These are phyloP conservation scores for Yamadazyma insecticola DNA, from an alignment of 805 yeast species.

Conservation along the genomic window DNA sequence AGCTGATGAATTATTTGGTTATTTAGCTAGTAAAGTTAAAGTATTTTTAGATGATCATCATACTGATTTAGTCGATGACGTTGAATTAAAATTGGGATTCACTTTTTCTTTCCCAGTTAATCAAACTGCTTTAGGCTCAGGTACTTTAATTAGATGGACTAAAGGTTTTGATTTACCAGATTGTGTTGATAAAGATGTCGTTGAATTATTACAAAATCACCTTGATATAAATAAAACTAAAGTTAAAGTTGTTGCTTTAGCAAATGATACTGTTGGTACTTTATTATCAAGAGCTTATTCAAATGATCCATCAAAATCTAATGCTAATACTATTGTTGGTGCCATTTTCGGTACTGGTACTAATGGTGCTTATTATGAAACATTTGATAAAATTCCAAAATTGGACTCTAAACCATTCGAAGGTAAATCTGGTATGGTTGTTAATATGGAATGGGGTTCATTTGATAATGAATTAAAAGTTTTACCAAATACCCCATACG, in stretches of 20 bases:
- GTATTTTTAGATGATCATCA: constrained; percentile 68
- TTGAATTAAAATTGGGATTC: constrained; percentile 71
- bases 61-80: constrained; percentile 27
- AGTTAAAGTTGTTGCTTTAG: constrained; percentile 77
- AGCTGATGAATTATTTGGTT: constrained; percentile 64
- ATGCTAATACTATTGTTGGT: constrained; percentile 78
- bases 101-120: constrained; percentile 92
- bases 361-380: constrained; percentile 90
- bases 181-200: constrained; percentile 81
- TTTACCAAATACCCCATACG: constrained; percentile 78
- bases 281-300: constrained; percentile 83
- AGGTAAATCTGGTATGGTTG: constrained; percentile 57
- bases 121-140: constrained; percentile 75
- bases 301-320: constrained; percentile 54
- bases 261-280: constrained; percentile 96
- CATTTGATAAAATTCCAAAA: constrained; percentile 68
- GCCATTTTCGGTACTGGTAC: constrained; percentile 97
- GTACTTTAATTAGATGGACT: constrained; percentile 90
- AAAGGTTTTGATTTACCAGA: constrained; percentile 89
- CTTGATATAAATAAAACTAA: constrained; percentile 57
- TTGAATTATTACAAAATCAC: constrained; percentile 63
- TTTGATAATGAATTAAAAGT: constrained; percentile 78
- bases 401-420: constrained; percentile 43
- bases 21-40: constrained; percentile 66
- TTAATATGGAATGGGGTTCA: constrained; percentile 98